phyloP scores from a whole-genome alignment of 179 eudicot species.

The Corrigiola litoralis region DNA sequence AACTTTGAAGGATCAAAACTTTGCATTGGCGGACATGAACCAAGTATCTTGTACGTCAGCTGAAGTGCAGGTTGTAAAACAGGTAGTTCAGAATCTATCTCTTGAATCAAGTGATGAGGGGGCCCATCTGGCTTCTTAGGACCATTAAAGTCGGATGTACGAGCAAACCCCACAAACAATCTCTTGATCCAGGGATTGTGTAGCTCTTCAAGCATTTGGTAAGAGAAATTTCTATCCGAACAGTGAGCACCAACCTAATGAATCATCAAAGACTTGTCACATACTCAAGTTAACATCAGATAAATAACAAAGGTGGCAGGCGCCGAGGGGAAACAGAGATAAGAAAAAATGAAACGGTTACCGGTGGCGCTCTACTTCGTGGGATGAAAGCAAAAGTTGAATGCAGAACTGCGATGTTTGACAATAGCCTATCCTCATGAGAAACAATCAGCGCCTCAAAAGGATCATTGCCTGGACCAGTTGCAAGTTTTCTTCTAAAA shows the following conservation, averaged over 20 bases:
- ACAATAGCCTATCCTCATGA: slow-evolving; percentile 76
- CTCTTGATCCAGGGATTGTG: slow-evolving; percentile 93
- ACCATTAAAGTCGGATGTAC: slow-evolving; percentile 85
- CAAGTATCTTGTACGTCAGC: slow-evolving; percentile 75
- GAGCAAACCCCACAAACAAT: slow-evolving; percentile 82
- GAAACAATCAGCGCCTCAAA: slow-evolving; percentile 75
- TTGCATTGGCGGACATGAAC: slow-evolving; percentile 90
- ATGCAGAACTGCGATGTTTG: slow-evolving; percentile 61
- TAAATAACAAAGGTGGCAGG: not conserved
- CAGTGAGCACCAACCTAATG: slow-evolving; percentile 66
- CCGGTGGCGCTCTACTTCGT: slow-evolving; percentile 85
- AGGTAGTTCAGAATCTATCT: slow-evolving; percentile 79
- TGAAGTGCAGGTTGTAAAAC: slow-evolving; percentile 78
- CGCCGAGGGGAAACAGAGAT: not conserved
- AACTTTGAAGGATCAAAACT: slow-evolving; percentile 97
- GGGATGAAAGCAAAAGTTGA: slow-evolving; percentile 82
- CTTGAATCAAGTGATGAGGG: slow-evolving; percentile 76
- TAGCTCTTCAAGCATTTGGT: slow-evolving; percentile 68
- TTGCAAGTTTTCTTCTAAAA: slow-evolving; percentile 49
- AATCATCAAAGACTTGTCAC: slow-evolving; percentile 18
- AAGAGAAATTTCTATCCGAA: slow-evolving; percentile 83
- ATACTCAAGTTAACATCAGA: slow-evolving; percentile 7
- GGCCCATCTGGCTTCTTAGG: slow-evolving; percentile 72
- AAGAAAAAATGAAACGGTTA: slow-evolving; percentile 30
- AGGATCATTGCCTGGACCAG: slow-evolving; percentile 66